Evolutionary conservation across 495 filamentous ascomycete species (phyloP), one percentile per base, ranked within the genome.

Genomic region (Neurospora sp.): DNA sequence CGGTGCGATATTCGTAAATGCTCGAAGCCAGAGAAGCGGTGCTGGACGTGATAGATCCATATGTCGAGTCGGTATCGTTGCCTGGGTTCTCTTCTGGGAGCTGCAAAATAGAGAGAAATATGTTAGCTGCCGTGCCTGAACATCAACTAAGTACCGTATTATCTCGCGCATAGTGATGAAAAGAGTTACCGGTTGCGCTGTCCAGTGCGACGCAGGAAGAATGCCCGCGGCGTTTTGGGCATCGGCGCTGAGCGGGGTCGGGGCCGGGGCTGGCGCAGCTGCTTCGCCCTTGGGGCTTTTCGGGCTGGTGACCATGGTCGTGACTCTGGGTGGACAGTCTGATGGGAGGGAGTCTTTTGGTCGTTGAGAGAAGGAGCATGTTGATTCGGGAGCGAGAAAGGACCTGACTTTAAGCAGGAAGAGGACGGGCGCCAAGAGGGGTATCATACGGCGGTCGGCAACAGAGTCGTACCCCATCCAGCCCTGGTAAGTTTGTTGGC

Each of bases 21-120:
- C 76, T 80, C 0, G 79, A 81, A 38, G 73, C 74, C 4, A 84
- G 65, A 10, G 82, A 83, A 7, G 79, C 77, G 42, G 80, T 84
- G 12, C 12, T 61, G 5, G 53, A 35, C 22, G 12, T 8, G 12
- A 61, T 1, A 61, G 53, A 61, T 31, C 47, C 22, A 31, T 31
- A 7, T 6, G 22, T 59, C 4, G 47, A 59, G 20, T 4, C 47
- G 10, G 22, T 14, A 59, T 59, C 47, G 16, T 59, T 59, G 47
- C 22, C 2, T 12, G 47, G 12, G 7, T 27, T 20, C 22, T 59
- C 47, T 31, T 59, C 47, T 5, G 47, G 47, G 20, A 59, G 47
- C 47, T 59, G 10, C 22, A 59, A 59, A 10, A 12, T 16, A 31
- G 20, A 3, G 9, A 14, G 9, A 16, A 3, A 3, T 31, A 1